Base-by-base conservation (phyloP, 108 stramenopile species). In the Nitzschia sp. region DNA sequence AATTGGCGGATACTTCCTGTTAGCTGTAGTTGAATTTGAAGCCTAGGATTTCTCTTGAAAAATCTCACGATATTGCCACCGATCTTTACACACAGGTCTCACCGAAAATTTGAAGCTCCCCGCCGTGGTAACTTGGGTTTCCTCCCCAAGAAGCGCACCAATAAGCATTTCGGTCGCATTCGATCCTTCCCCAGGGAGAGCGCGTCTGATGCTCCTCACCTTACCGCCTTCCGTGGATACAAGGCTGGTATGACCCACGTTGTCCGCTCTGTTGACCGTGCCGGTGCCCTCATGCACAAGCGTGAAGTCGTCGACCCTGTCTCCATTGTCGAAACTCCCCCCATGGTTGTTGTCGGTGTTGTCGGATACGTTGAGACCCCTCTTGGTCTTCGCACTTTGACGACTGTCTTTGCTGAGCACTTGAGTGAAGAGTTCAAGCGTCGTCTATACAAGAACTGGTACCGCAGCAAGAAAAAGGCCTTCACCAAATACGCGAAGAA, bases 231-330 rank as follows among this genome's bases (percentile, higher is more conserved):
- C 92, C 92, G 97, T 79, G 98, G 93, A 73, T 99, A 98, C 97
- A 99, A 99, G 93, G 99, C 99, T 61, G 99, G 99, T 67, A 99
- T 99, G 99, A 98, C 99, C 76, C 99, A 99, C 89, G 95, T 95
- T 60, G 91, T 92, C 58, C 96, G 99, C 77, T 94, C 94, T 58
- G 97, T 99, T 23, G 98, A 99, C 81, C 96, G 97, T 83, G 95
- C 98, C 21, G 99, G 99, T 64, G 98, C 98, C 48, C 90, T 97
- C 85, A 85, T 98, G 84, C 97, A 99, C 97, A 99, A 99, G 97
- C 96, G 97, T 71, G 99, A 99, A 85, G 97, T 97, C 44, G 97
- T 98, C 61, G 99, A 99, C 80, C 97, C 99, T 58, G 99, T 99
- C 23, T 91, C 97, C 72, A 88, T 99, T 81, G 69, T 99, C 50